Conservation (phyloP, 345 rosid genomes). For the Cardamine occulta region DNA sequence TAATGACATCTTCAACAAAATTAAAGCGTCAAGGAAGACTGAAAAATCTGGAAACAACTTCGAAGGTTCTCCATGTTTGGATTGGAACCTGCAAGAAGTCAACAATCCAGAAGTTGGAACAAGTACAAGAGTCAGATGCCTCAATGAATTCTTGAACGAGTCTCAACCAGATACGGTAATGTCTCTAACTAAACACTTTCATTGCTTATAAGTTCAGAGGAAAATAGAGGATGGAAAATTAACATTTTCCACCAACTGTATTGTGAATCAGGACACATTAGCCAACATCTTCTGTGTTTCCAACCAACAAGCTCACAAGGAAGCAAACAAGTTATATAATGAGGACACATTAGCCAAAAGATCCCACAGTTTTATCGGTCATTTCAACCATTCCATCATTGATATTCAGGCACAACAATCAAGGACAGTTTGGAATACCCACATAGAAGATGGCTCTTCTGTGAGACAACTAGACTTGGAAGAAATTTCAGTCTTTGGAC, state of each 20-base stretch:
- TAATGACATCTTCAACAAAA: constrained; percentile 36
- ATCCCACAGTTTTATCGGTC: constrained; percentile 44
- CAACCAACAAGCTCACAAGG: constrained; percentile 36
- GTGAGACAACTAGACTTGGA: constrained; percentile 40
- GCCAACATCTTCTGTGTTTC: constrained; percentile 26
- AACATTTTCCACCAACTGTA: constrained; percentile 7
- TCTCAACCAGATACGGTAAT: constrained; percentile 64
- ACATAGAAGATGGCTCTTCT: constrained; percentile 40
- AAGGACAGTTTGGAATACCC: constrained; percentile 27
- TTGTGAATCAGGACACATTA: constrained; percentile 47
- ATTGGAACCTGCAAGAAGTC: constrained; percentile 39
- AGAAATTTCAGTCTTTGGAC: constrained; percentile 49
- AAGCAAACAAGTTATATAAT: constrained; percentile 35
- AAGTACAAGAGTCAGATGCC: constrained; percentile 48
- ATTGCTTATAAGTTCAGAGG: neutral
- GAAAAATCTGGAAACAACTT: constrained; percentile 16
- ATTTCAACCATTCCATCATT: constrained; percentile 50
- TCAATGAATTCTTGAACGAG: constrained; percentile 66
- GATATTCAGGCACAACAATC: constrained; percentile 46
- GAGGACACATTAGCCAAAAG: constrained; percentile 38
- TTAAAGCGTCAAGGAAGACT: constrained; percentile 40
- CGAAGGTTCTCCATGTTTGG: constrained; percentile 20
- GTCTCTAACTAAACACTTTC: constrained; percentile 17
- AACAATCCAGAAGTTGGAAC: constrained; percentile 34
- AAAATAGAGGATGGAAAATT: neutral